Evolutionary conservation across 805 yeast genomes (phyloP).

Genomic region (Zygoascus flipseniorum): DNA sequence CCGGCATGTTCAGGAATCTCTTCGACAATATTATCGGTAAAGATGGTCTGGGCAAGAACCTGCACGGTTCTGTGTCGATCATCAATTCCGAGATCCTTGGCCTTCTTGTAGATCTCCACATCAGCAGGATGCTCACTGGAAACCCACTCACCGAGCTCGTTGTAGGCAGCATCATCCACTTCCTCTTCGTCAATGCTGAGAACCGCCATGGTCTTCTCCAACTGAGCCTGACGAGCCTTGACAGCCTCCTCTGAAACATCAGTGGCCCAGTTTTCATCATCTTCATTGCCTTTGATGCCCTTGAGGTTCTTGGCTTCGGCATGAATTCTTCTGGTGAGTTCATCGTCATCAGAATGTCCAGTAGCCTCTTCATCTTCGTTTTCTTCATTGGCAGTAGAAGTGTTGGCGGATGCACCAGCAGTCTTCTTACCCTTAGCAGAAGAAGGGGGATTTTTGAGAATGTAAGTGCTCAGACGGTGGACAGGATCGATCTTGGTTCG

Average conservation of each 20-base stretch:
- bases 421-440: slow-evolving; percentile 41
- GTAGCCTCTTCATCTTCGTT: slow-evolving; percentile 30
- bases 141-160: slow-evolving; percentile 87
- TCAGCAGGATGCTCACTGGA: slow-evolving; percentile 60
- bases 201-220: slow-evolving; percentile 48
- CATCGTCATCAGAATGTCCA: slow-evolving; percentile 56
- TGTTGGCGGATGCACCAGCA: slow-evolving; percentile 50
- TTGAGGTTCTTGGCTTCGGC: slow-evolving; percentile 72
- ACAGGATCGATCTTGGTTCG: slow-evolving; percentile 76
- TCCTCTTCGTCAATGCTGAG: slow-evolving; percentile 32
- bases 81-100: slow-evolving; percentile 65
- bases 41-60: slow-evolving; percentile 85
- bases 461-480: slow-evolving; percentile 79
- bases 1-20: slow-evolving; percentile 76
- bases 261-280: slow-evolving; percentile 93
- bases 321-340: slow-evolving; percentile 66
- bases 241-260: slow-evolving; percentile 96
- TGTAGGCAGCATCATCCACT: slow-evolving; percentile 43
- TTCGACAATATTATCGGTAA: slow-evolving; percentile 57
- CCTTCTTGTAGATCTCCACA: slow-evolving; percentile 87
- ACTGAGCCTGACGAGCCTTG: slow-evolving; percentile 79
- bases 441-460: slow-evolving; percentile 76
- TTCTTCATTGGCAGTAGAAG: slow-evolving; percentile 64
- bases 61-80: slow-evolving; percentile 71
- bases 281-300: slow-evolving; percentile 39